Conservation (phyloP, 1,284 basidiomycete genomes). For the Agroathelia rolfsii region DNA sequence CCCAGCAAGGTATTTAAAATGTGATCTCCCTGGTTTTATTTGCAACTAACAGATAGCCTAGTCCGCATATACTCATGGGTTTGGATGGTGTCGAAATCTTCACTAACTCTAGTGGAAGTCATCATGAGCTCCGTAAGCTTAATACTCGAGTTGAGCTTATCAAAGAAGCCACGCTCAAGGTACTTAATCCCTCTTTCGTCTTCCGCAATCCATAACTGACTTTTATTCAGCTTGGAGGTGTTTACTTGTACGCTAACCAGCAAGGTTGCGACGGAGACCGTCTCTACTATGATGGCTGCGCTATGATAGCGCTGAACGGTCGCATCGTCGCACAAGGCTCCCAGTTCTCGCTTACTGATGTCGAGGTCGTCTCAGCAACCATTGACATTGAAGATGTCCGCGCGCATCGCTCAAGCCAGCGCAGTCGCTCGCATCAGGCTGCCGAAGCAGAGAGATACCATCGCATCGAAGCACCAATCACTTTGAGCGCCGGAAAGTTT, state of each 20-base stretch:
- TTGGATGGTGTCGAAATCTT: slow-evolving; percentile 98
- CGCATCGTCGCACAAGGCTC: slow-evolving; percentile 88
- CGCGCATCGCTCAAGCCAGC: slow-evolving; percentile 72
- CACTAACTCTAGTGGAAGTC: slow-evolving; percentile 94
- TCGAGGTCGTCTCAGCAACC: slow-evolving; percentile 92
- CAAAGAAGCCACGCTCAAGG: slow-evolving; percentile 94
- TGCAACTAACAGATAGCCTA: slow-evolving; percentile 20
- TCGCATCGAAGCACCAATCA: slow-evolving; percentile 70
- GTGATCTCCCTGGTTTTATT: too few species aligned
- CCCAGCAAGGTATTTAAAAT: slow-evolving; percentile 64
- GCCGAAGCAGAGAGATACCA: slow-evolving; percentile 66
- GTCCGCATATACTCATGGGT: slow-evolving; percentile 95
- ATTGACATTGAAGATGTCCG: slow-evolving; percentile 93
- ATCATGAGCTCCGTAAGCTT: slow-evolving; percentile 94
- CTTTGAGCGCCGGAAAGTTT: slow-evolving; percentile 67
- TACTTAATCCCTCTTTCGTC: slow-evolving; percentile 16
- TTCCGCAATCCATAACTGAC: slow-evolving; percentile 4
- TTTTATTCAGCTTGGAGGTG: slow-evolving; percentile 71
- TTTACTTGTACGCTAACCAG: slow-evolving; percentile 98
- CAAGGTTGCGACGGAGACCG: slow-evolving; percentile 98
- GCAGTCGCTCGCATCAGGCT: slow-evolving; percentile 86
- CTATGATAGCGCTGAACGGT: slow-evolving; percentile 93
- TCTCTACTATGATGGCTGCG: slow-evolving; percentile 95
- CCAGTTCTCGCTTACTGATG: slow-evolving; percentile 92
- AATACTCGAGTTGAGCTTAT: slow-evolving; percentile 89